These are phyloP conservation scores for Populus nigra DNA, from an alignment of 345 rosid genomes.

Conservation along the genomic window DNA sequence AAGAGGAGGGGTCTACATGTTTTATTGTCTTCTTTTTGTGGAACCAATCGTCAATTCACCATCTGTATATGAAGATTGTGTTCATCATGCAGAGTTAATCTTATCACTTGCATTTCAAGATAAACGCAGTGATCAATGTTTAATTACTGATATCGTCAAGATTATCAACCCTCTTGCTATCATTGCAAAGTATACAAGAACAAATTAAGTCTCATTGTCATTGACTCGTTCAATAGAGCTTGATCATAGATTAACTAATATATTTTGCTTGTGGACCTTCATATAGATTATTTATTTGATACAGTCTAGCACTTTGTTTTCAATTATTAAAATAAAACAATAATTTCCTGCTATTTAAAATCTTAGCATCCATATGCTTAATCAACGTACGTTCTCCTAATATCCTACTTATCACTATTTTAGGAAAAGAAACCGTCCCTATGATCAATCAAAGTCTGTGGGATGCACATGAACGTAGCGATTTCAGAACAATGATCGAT, in stretches of 20 bases:
- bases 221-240: conserved; percentile 5
- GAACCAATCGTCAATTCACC: conserved; percentile 33
- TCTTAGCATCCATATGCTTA: no score
- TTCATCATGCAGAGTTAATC: conserved; percentile 15
- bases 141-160: neutral
- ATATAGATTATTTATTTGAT: neutral
- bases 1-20: conserved; percentile 42
- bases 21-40: conserved; percentile 22
- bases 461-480: conserved; percentile 7
- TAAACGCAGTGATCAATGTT: conserved; percentile 6
- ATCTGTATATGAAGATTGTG: conserved; percentile 11
- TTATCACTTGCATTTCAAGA: conserved; percentile 34
- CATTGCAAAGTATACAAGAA: neutral
- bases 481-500: neutral
- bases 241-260: neutral
- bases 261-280: conserved; percentile 5
- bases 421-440: neutral
- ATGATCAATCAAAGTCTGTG: conserved; percentile 1
- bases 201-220: neutral
- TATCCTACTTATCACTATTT: neutral
- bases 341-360: no score
- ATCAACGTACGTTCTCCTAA: no score
- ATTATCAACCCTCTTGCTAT: neutral
- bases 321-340: neutral
- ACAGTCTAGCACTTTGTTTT: neutral